phyloP scores from a whole-genome alignment of 164 flowering plant species.

The Liquidambar formosana region DNA sequence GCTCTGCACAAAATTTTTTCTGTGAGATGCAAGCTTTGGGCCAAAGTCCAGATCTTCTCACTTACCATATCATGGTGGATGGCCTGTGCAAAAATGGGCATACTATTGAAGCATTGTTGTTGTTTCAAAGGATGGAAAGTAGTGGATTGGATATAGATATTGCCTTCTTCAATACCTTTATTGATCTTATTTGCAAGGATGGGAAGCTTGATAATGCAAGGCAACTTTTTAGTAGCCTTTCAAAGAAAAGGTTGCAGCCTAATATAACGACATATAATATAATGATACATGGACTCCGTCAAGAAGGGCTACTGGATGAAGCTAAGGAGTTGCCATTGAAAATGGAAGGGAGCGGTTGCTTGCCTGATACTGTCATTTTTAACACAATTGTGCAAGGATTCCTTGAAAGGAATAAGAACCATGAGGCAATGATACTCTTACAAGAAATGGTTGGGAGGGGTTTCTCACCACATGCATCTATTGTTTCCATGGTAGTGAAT shows the following conservation, averaged over 20 bases:
- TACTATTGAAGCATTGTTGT: not conserved
- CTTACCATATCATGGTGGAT: constrained; percentile 3
- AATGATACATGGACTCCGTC: constrained; percentile 23
- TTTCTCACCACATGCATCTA: constrained; percentile 4
- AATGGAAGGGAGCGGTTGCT: constrained; percentile 22
- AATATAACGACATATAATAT: constrained; percentile 10
- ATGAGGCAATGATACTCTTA: constrained; percentile 1
- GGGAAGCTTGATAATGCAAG: constrained; percentile 1
- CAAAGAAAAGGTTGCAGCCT: constrained; percentile 5
- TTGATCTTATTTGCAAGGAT: constrained; percentile 10
- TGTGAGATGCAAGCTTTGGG: constrained; percentile 1
- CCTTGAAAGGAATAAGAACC: constrained; percentile 9
- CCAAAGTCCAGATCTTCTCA: not conserved
- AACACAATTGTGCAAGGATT: constrained; percentile 12
- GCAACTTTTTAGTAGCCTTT: constrained; percentile 8
- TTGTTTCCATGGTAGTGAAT: not conserved
- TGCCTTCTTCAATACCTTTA: not conserved
- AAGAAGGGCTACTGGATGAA: constrained; percentile 14
- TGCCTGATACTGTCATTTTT: constrained; percentile 20
- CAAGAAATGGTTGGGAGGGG: constrained; percentile 19
- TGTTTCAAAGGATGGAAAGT: not conserved
- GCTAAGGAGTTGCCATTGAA: constrained; percentile 11
- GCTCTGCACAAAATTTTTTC: not conserved
- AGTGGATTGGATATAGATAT: not conserved
- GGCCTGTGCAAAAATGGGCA: constrained; percentile 1